Evolutionary conservation across 1,284 basidiomycete genomes (phyloP).

Genomic region (Psilocybe mexicana): DNA sequence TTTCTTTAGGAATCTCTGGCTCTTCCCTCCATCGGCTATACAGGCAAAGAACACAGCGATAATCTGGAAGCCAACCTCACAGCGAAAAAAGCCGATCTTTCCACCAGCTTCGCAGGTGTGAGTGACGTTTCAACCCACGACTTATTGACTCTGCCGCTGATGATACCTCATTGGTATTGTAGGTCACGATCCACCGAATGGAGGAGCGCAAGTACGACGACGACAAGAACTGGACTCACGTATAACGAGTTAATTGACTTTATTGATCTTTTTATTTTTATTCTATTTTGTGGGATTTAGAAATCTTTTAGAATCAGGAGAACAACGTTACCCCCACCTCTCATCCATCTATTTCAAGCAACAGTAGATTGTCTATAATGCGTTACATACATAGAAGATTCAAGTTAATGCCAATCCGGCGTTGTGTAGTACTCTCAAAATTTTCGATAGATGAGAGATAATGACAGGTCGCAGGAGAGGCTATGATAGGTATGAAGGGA

Average conservation of each 20-base stretch:
- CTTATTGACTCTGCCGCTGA: background rate
- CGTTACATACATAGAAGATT: too few relatives aligned
- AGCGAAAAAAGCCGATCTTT: background rate
- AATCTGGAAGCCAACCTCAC: background rate
- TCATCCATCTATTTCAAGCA: too few relatives aligned
- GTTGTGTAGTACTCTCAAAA: too few relatives aligned
- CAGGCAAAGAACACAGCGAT: background rate
- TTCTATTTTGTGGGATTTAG: too few relatives aligned
- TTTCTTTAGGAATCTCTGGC: background rate
- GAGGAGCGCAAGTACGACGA: slow-evolving; percentile 5
- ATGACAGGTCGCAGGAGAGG: too few relatives aligned
- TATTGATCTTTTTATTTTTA: background rate
- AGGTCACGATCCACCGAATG: slow-evolving; percentile 5
- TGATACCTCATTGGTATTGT: background rate
- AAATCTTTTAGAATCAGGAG: too few relatives aligned
- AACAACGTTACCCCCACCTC: too few relatives aligned
- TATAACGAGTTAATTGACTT: background rate
- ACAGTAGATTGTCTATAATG: too few relatives aligned
- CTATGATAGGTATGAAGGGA: too few relatives aligned
- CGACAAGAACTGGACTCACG: background rate
- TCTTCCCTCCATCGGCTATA: background rate
- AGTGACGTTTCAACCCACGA: background rate
- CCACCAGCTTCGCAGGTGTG: background rate
- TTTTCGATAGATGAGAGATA: too few relatives aligned
- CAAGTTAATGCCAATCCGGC: too few relatives aligned